Evolutionary conservation across 495 filamentous ascomycete species (phyloP).

Genomic region (Mytilinidion resinicola): DNA sequence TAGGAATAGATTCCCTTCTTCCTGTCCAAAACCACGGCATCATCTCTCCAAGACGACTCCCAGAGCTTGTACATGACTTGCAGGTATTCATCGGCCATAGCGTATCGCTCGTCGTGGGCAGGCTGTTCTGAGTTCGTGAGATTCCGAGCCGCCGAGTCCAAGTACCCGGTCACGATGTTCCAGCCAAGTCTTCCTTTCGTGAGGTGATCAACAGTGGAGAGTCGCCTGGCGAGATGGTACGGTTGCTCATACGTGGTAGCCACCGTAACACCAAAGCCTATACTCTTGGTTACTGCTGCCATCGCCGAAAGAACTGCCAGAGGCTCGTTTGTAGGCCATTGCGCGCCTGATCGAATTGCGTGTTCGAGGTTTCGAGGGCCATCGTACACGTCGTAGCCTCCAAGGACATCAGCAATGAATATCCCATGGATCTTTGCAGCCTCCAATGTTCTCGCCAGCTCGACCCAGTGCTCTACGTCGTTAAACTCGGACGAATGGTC

Average conservation of each 20-base stretch:
- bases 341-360: conserved; percentile 53
- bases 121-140: conserved; percentile 49
- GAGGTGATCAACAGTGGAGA: conserved; percentile 63
- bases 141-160: conserved; percentile 61
- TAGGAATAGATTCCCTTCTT: conserved; percentile 53
- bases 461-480: conserved; percentile 49
- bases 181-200: conserved; percentile 59
- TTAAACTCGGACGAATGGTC: conserved; percentile 50
- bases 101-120: conserved; percentile 42
- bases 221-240: conserved; percentile 59
- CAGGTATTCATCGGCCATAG: conserved; percentile 63
- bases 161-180: conserved; percentile 61
- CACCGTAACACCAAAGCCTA: conserved; percentile 66
- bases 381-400: conserved; percentile 63
- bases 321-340: conserved; percentile 58
- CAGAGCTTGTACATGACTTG: conserved; percentile 63
- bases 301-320: conserved; percentile 32
- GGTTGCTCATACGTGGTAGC: conserved; percentile 64
- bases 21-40: conserved; percentile 55
- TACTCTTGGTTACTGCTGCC: conserved; percentile 52
- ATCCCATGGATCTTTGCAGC: conserved; percentile 56
- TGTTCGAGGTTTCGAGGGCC: conserved; percentile 42
- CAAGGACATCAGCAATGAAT: conserved; percentile 53
- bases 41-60: conserved; percentile 62
- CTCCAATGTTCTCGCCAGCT: conserved; percentile 52